Evolutionary conservation across 164 flowering plant genomes (phyloP).

Genomic region (Pachysandra terminalis): DNA sequence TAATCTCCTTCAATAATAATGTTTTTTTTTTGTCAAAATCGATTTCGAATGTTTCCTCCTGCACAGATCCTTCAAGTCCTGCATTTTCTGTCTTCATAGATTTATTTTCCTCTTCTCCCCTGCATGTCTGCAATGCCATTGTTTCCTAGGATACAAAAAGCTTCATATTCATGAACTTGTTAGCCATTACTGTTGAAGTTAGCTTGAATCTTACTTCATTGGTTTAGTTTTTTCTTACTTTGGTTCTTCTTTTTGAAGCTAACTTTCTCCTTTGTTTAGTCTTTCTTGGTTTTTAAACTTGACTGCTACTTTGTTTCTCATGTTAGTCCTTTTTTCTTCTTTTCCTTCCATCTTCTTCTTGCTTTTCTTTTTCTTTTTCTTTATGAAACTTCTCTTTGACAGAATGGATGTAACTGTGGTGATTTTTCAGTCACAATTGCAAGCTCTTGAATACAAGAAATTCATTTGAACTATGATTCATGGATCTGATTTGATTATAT

Average conservation of each 20-base stretch:
- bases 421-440: neutral
- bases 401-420: neutral
- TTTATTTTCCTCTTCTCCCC: neutral
- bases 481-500: too few species aligned
- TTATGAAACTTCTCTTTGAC: neutral
- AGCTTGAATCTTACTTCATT: neutral
- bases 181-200: conserved; percentile 6
- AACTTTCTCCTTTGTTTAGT: neutral
- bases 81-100: neutral
- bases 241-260: neutral
- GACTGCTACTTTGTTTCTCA: neutral
- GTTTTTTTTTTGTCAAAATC: neutral
- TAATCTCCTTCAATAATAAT: neutral
- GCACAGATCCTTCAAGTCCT: neutral
- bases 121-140: neutral
- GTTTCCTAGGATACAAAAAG: neutral
- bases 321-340: neutral
- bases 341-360: too few species aligned
- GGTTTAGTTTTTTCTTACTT: neutral
- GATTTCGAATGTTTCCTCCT: neutral
- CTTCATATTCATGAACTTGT: conserved; percentile 11
- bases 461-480: too few species aligned
- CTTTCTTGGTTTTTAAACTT: neutral
- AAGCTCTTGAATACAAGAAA: too few species aligned
- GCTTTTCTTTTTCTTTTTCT: neutral